phyloP scores from a whole-genome alignment of 768 basidiomycete genomes.

The Tulasnella sp. region DNA sequence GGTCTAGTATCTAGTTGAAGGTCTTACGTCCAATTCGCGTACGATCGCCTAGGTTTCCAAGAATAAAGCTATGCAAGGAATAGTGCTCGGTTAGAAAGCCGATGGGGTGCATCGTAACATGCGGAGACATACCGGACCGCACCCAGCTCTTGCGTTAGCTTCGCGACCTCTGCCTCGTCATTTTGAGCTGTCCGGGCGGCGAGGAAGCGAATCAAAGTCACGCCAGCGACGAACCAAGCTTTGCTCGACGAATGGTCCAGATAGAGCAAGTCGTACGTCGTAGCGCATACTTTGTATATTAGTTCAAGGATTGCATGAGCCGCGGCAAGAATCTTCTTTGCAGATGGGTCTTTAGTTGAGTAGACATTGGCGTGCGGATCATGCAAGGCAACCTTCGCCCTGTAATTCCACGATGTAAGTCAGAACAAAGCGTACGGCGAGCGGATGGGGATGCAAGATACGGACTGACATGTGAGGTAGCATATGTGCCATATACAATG shows the following conservation, averaged over 20 bases:
- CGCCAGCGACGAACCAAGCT: neutral
- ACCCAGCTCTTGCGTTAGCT: neutral
- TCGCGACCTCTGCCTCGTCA: neutral
- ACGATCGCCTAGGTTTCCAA: conserved; percentile 2
- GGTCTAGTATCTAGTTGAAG: no score
- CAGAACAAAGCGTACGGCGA: no score
- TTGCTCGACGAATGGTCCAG: conserved; percentile 22
- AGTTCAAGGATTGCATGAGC: conserved; percentile 1
- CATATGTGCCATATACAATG: conserved; percentile 38
- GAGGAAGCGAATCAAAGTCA: neutral
- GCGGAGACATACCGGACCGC: neutral
- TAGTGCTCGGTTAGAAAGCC: neutral
- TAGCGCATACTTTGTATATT: conserved; percentile 6
- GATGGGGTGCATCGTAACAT: neutral
- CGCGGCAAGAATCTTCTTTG: conserved; percentile 1
- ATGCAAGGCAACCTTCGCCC: conserved; percentile 13
- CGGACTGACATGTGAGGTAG: conserved; percentile 23
- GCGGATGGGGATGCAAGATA: neutral
- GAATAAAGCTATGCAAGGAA: neutral
- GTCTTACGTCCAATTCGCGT: conserved; percentile 2
- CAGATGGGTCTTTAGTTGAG: conserved; percentile 2
- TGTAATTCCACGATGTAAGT: neutral
- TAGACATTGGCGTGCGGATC: conserved; percentile 15
- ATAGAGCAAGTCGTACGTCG: conserved; percentile 9
- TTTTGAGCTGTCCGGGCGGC: neutral